Evolutionary conservation across 2,329 filamentous ascomycete genomes (phyloP).

Genomic region (Scedosporium aurantiacum): DNA sequence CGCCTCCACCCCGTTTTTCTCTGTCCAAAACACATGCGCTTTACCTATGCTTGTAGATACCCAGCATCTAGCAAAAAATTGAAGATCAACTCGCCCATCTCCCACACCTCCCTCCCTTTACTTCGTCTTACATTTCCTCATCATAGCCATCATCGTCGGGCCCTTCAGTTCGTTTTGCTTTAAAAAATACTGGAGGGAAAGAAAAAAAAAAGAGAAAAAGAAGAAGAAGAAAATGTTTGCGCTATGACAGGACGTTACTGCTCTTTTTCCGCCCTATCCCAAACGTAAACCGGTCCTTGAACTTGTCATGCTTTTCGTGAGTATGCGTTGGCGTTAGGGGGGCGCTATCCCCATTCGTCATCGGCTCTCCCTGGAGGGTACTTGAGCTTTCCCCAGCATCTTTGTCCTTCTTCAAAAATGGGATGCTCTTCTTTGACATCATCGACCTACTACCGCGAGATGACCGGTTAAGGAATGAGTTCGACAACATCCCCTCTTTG

Average conservation of each 20-base stretch:
- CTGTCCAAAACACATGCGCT: background rate
- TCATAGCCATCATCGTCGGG: background rate
- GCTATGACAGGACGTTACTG: slow-evolving; percentile 23
- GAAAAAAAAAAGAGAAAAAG: background rate
- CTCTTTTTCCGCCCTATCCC: slow-evolving; percentile 63
- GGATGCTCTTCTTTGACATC: slow-evolving; percentile 66
- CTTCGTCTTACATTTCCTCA: background rate
- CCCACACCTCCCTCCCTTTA: background rate
- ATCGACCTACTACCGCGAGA: slow-evolving; percentile 68
- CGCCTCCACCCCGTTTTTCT: background rate
- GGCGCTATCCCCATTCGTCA: slow-evolving; percentile 16
- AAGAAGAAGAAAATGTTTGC: slow-evolving; percentile 10
- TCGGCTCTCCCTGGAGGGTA: slow-evolving; percentile 13
- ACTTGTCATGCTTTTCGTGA: slow-evolving; percentile 21
- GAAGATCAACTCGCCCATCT: background rate
- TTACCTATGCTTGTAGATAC: background rate
- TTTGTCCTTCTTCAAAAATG: slow-evolving; percentile 48
- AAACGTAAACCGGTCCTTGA: slow-evolving; percentile 56
- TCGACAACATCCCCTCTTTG: slow-evolving; percentile 23
- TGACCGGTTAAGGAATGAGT: slow-evolving; percentile 50
- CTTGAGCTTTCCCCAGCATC: slow-evolving; percentile 16
- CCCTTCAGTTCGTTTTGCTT: no score
- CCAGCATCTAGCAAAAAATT: background rate
- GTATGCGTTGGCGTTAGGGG: slow-evolving; percentile 3
- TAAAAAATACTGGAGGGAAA: background rate